Evolutionary conservation across 129 eudicot species (phyloP).

Genomic region (sunflower (Helianthus annuus)): DNA sequence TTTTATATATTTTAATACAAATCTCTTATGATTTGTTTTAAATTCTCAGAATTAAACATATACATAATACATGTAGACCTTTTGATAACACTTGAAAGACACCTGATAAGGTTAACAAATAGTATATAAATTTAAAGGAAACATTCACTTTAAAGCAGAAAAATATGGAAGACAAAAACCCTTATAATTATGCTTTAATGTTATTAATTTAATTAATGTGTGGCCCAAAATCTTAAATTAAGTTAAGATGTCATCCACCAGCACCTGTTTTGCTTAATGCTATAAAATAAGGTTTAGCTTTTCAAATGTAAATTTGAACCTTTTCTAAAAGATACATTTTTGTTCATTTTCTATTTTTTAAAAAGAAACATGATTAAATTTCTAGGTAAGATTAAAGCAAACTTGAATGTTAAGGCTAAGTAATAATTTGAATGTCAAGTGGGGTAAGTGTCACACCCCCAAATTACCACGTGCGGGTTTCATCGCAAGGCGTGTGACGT

Average conservation of each 20-base stretch:
- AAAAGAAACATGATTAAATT: not conserved
- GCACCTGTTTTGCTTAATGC: conserved; percentile 28
- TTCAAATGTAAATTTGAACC: not conserved
- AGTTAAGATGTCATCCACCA: conserved; percentile 56
- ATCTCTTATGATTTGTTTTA: not conserved
- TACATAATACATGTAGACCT: conserved; percentile 10
- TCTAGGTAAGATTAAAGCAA: not conserved
- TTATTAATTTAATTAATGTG: conserved; percentile 38
- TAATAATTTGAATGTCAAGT: not conserved
- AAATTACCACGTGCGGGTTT: too few relatives aligned
- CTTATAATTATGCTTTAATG: conserved; percentile 37
- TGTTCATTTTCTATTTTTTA: not conserved
- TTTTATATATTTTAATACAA: too few relatives aligned
- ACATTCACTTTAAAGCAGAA: conserved; percentile 35
- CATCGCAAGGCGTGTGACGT: too few relatives aligned
- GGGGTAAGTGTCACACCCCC: too few relatives aligned
- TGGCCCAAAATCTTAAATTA: conserved; percentile 49
- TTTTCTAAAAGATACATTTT: not conserved
- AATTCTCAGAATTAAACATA: not conserved
- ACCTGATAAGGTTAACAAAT: conserved; percentile 30
- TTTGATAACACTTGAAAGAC: conserved; percentile 29
- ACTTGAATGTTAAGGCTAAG: not conserved
- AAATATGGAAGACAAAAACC: conserved; percentile 46
- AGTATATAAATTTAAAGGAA: conserved; percentile 9
- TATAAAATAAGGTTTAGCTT: not conserved